Percentiles rank a stretch among this genome's conserved stretches.
phyloP scores from a whole-genome alignment of 2,329 filamentous ascomycete genomes.

The Calonectria leucothoes region DNA sequence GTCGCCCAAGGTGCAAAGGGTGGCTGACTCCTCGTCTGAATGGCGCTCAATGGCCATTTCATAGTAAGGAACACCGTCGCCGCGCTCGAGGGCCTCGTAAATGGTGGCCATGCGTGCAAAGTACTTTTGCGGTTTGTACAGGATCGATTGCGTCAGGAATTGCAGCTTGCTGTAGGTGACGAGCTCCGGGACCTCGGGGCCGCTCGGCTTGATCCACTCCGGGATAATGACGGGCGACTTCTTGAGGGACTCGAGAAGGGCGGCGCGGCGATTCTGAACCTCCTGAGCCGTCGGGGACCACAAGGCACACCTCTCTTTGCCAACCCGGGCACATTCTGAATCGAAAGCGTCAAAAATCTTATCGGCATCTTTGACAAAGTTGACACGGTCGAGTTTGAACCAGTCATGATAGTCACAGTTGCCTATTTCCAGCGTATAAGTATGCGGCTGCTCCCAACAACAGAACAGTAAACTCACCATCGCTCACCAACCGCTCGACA shows the following conservation, averaged over 20 bases:
- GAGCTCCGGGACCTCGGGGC: constrained; percentile 58
- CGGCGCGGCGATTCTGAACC: constrained; percentile 53
- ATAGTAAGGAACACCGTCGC: constrained; percentile 59
- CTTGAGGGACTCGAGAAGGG: constrained; percentile 55
- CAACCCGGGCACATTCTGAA: constrained; percentile 63
- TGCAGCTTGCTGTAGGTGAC: constrained; percentile 63
- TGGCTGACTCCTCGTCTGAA: constrained; percentile 22
- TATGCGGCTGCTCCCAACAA: background rate
- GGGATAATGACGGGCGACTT: constrained; percentile 57
- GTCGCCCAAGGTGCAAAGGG: constrained; percentile 38
- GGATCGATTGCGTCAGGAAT: constrained; percentile 52
- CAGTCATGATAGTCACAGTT: constrained; percentile 68
- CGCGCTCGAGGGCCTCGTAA: constrained; percentile 55
- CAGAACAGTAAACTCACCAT: constrained; percentile 50
- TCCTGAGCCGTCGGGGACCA: constrained; percentile 48
- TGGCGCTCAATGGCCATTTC: constrained; percentile 40
- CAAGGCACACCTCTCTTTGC: constrained; percentile 60
- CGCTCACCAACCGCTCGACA: constrained; percentile 62
- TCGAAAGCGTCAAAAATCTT: constrained; percentile 65
- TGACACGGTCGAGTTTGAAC: constrained; percentile 57
- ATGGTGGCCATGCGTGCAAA: constrained; percentile 57
- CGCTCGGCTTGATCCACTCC: constrained; percentile 35
- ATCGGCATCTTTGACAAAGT: constrained; percentile 66
- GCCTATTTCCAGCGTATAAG: constrained; percentile 33
- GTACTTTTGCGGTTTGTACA: constrained; percentile 58